phyloP scores from a whole-genome alignment of 2,329 filamentous ascomycete species.

The Verticillium tricorpus region DNA sequence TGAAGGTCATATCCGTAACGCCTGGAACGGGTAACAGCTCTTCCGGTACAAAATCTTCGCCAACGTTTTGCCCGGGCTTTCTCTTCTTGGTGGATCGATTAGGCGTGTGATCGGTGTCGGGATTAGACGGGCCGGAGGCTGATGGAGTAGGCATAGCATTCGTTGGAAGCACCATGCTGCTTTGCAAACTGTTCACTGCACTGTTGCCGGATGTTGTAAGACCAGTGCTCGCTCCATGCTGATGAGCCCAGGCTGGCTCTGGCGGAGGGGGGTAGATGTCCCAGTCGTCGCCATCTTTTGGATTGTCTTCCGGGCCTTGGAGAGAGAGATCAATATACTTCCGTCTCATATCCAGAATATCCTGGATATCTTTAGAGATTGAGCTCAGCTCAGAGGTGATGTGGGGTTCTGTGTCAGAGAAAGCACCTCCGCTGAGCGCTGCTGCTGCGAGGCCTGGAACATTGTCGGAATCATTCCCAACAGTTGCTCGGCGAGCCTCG shows the following conservation, averaged over 20 bases:
- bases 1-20: conserved; percentile 67
- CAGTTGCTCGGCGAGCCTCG: not conserved
- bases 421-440: conserved; percentile 31
- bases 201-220: conserved; percentile 20
- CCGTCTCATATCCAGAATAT: conserved; percentile 79
- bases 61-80: conserved; percentile 86
- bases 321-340: conserved; percentile 85
- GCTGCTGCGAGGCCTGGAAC: not conserved
- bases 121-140: conserved; percentile 16
- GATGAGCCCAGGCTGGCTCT: conserved; percentile 71
- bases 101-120: conserved; percentile 24
- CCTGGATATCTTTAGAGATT: conserved; percentile 88
- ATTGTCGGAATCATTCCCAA: not conserved
- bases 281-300: conserved; percentile 80
- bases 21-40: conserved; percentile 72
- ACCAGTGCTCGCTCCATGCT: conserved; percentile 41
- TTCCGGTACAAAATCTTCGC: conserved; percentile 83
- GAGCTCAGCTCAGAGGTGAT: conserved; percentile 78
- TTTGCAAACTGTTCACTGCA: conserved; percentile 37
- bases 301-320: conserved; percentile 79
- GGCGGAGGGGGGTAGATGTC: conserved; percentile 87
- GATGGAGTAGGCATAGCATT: conserved; percentile 12
- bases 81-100: conserved; percentile 55
- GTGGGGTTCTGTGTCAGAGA: conserved; percentile 68
- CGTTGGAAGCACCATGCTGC: conserved; percentile 36